phyloP scores from a whole-genome alignment of 345 rosid genomes.

The Eucalyptus sideroxylon region DNA sequence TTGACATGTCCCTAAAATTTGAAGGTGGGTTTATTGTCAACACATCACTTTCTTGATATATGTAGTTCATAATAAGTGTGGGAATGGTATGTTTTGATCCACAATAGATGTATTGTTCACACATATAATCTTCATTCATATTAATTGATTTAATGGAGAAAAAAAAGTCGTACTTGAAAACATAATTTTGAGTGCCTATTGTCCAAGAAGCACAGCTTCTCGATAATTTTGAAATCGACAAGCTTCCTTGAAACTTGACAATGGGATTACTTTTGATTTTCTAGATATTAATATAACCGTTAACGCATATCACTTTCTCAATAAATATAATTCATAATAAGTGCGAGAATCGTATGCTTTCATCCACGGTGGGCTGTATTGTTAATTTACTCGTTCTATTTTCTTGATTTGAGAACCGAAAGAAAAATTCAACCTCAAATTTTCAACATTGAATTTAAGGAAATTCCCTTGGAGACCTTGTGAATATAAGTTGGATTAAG shows the following conservation, averaged over 20 bases:
- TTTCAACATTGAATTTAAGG: neutral
- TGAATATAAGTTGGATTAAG: neutral
- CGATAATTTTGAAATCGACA: neutral
- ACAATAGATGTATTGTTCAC: neutral
- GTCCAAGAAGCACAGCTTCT: neutral
- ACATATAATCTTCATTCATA: neutral
- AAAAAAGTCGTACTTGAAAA: neutral
- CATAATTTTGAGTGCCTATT: neutral
- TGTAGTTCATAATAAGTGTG: too few relatives aligned
- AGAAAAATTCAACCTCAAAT: neutral
- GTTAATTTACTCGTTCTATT: neutral
- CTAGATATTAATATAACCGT: neutral
- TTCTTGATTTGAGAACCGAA: accelerated
- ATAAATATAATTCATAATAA: neutral
- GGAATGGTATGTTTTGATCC: neutral
- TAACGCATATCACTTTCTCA: neutral
- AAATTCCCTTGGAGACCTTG: neutral
- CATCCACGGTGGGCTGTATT: neutral
- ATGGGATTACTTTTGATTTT: neutral
- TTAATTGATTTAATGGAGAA: neutral
- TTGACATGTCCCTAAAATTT: too few relatives aligned
- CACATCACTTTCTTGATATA: too few relatives aligned
- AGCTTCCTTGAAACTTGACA: neutral
- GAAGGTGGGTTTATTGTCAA: too few relatives aligned
- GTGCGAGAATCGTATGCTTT: neutral